Conservation (phyloP, 1,284 basidiomycete species). For the Puccinia hordei region DNA sequence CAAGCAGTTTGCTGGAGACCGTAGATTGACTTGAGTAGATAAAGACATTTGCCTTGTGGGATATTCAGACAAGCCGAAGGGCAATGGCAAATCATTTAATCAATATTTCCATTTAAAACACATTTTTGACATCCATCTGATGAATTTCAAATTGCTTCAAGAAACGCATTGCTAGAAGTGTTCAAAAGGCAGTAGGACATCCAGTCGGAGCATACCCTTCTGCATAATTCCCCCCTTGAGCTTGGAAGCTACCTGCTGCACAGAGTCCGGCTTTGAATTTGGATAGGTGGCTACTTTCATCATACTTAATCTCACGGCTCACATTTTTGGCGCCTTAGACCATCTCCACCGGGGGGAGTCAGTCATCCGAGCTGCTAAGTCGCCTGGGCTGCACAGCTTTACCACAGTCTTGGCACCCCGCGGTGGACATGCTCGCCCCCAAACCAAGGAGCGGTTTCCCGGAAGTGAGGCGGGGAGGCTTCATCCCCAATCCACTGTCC, state of each 20-base stretch:
- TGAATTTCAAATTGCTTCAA: slow-evolving; percentile 6
- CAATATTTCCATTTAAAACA: not conserved
- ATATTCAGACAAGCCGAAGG: not conserved
- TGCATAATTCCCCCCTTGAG: not conserved
- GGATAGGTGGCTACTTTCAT: not conserved
- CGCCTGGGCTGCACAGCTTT: no score
- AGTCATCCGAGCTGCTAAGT: no score
- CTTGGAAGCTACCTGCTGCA: not conserved
- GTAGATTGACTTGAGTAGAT: not conserved
- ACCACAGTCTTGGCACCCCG: no score
- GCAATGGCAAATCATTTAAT: not conserved
- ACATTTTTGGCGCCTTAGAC: no score
- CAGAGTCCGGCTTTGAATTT: slow-evolving; percentile 1
- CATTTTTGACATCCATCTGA: slow-evolving; percentile 29
- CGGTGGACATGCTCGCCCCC: no score
- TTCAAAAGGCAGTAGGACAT: not conserved
- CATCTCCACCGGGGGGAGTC: no score
- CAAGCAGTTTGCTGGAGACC: not conserved
- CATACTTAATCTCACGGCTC: not conserved
- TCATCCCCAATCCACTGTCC: no score
- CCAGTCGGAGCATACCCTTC: not conserved
- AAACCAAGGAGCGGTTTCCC: no score
- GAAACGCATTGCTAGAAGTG: not conserved
- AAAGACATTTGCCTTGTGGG: not conserved
- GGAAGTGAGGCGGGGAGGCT: no score